Conservation (phyloP, 441 rosid genomes). For the Arabidopsis hybrid region DNA sequence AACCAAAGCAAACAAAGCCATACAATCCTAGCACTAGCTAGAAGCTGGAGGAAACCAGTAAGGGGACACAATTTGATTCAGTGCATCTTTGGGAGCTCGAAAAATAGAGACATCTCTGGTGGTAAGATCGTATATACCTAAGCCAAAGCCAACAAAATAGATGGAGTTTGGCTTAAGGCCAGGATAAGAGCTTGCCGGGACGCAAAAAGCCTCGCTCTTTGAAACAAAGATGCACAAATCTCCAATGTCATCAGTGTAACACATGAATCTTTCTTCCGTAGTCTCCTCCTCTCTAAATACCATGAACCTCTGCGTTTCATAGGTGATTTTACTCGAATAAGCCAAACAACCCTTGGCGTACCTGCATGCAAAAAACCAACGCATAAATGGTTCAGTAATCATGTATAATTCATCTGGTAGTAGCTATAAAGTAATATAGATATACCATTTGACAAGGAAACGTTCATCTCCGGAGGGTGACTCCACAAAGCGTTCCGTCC, state of each 20-base stretch:
- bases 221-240: conserved; percentile 14
- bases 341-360: neutral
- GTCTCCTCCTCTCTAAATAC: conserved; percentile 9
- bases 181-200: conserved; percentile 13
- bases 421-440: neutral
- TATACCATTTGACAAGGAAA: conserved; percentile 30
- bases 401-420: neutral
- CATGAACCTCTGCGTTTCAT: conserved; percentile 6
- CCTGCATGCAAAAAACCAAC: neutral
- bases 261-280: neutral
- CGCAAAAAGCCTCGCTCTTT: conserved; percentile 20
- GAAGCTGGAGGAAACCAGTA: conserved; percentile 25
- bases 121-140: neutral
- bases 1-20: neutral
- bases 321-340: neutral
- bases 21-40: conserved; percentile 11
- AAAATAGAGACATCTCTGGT: neutral
- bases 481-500: conserved; percentile 20
- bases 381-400: neutral
- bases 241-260: conserved; percentile 25
- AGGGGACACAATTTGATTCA: neutral
- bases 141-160: conserved; percentile 21
- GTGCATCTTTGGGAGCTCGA: neutral
- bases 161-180: conserved; percentile 18
- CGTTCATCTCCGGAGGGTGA: conserved; percentile 20